Percentiles rank a stretch among this genome's conserved stretches.
These are phyloP conservation scores for Eimeria zaria DNA, from an alignment of 169 alveolate genomes.

Conservation along the genomic window DNA sequence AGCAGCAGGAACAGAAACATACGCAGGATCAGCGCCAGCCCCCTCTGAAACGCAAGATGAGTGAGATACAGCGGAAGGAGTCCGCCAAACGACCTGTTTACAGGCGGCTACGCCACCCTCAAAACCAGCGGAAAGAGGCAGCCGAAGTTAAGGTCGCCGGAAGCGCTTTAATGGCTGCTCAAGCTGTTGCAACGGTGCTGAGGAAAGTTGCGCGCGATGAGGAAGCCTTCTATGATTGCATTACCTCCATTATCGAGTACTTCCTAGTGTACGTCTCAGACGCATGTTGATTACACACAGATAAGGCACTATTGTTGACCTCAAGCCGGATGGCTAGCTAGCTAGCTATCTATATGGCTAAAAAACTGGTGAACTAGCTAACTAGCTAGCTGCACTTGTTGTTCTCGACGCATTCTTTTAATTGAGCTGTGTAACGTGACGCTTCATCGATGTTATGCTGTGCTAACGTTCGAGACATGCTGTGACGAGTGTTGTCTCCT, in stretches of 20 bases:
- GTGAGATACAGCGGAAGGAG: not conserved
- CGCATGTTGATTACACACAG: not conserved
- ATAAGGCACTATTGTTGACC: not conserved
- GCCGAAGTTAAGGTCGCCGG: not conserved
- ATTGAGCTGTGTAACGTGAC: not conserved
- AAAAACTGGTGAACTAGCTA: not conserved
- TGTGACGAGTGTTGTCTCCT: not conserved
- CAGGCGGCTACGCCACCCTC: not conserved
- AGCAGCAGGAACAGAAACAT: not conserved
- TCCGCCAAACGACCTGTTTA: not conserved
- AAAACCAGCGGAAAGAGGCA: not conserved
- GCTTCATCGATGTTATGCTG: not conserved
- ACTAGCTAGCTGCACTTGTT: not conserved
- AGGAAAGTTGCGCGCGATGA: constrained; percentile 32
- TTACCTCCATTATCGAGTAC: constrained; percentile 9
- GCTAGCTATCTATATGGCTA: not conserved
- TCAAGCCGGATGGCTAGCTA: not conserved
- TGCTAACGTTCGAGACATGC: not conserved
- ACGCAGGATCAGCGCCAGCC: not conserved
- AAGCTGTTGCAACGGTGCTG: constrained; percentile 56
- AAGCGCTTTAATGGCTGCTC: constrained; percentile 52
- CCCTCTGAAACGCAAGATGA: constrained; percentile 34
- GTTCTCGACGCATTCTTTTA: not conserved
- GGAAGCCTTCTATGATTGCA: constrained; percentile 39
- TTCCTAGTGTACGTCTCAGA: not conserved